Percentiles rank a stretch among this genome's conserved stretches.
phyloP scores from a whole-genome alignment of 2,329 filamentous ascomycete genomes.

The Colletotrichum eremochloae region DNA sequence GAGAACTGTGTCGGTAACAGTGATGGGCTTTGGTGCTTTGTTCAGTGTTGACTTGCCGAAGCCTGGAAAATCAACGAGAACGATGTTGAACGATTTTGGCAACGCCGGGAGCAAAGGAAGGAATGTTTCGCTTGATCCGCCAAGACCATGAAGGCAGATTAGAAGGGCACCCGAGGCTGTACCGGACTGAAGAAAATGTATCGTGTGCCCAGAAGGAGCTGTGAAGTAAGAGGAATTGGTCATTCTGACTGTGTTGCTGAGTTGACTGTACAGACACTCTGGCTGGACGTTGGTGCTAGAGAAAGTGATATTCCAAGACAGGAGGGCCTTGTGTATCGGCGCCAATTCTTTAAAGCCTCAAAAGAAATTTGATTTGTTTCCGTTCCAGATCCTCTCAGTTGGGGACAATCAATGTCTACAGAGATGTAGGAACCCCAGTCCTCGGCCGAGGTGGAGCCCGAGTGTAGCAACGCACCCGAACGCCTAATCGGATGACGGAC shows the following conservation, averaged over 20 bases:
- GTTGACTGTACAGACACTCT: neutral
- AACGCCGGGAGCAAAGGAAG: slow-evolving; percentile 43
- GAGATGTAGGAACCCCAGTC: neutral
- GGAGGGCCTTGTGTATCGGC: neutral
- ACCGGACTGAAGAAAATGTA: slow-evolving; percentile 47
- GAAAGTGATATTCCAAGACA: neutral
- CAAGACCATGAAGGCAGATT: slow-evolving; percentile 48
- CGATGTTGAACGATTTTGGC: slow-evolving; percentile 39
- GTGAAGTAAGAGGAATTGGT: slow-evolving; percentile 15
- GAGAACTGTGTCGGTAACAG: slow-evolving; percentile 46
- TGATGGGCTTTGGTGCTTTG: slow-evolving; percentile 35
- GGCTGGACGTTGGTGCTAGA: neutral
- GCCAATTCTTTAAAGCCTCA: no score
- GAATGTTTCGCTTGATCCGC: slow-evolving; percentile 46
- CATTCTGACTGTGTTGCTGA: neutral
- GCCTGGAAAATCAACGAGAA: slow-evolving; percentile 48
- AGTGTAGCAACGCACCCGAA: neutral
- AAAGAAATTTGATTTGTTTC: neutral
- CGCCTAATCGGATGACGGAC: neutral
- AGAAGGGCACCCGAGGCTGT: slow-evolving; percentile 45
- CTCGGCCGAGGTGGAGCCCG: slow-evolving; percentile 16
- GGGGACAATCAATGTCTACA: neutral
- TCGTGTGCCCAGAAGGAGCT: slow-evolving; percentile 44
- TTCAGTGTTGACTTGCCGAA: slow-evolving; percentile 46
- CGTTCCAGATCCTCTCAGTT: neutral